Evolutionary conservation across 139 green algal genomes (phyloP).

Genomic region (Edaphochlamys debaryana): DNA sequence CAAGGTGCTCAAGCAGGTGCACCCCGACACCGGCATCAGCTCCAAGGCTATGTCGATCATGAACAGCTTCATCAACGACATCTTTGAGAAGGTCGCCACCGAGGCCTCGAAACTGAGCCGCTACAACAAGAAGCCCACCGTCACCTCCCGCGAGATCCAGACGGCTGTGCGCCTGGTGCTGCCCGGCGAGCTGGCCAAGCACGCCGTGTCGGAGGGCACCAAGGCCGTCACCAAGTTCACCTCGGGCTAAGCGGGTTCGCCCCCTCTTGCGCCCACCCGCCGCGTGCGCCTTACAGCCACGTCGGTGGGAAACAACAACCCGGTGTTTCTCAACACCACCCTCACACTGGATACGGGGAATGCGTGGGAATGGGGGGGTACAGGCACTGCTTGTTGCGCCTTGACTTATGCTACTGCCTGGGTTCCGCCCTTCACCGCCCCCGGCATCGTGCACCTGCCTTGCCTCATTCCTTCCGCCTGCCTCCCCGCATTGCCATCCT

Average conservation of each 20-base stretch:
- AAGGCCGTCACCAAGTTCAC: conserved; percentile 95
- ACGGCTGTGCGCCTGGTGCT: conserved; percentile 84
- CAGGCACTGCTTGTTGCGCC: too few relatives aligned
- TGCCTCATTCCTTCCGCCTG: too few relatives aligned
- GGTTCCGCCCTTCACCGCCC: too few relatives aligned
- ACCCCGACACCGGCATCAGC: conserved; percentile 96
- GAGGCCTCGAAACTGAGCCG: conserved; percentile 72
- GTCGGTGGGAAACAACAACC: too few relatives aligned
- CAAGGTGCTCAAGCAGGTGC: conserved; percentile 93
- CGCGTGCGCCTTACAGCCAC: too few relatives aligned
- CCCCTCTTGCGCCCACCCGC: too few relatives aligned
- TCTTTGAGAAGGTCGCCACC: conserved; percentile 88
- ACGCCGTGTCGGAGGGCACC: conserved; percentile 82
- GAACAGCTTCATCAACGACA: conserved; percentile 76
- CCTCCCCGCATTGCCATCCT: too few relatives aligned
- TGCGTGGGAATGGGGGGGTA: too few relatives aligned
- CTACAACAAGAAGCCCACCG: conserved; percentile 55
- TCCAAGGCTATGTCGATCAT: conserved; percentile 98
- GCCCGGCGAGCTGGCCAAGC: conserved; percentile 86
- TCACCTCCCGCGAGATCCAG: conserved; percentile 71
- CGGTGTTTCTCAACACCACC: too few relatives aligned
- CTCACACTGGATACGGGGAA: too few relatives aligned
- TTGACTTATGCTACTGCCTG: too few relatives aligned
- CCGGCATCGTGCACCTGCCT: too few relatives aligned
- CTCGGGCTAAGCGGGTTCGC: conserved; percentile 59